A percentile compares a stretch with the other conserved stretches of the same genome.
These are phyloP conservation scores for Phytophthora agathidicida DNA, from an alignment of 352 stramenopile genomes.

Conservation along the genomic window DNA sequence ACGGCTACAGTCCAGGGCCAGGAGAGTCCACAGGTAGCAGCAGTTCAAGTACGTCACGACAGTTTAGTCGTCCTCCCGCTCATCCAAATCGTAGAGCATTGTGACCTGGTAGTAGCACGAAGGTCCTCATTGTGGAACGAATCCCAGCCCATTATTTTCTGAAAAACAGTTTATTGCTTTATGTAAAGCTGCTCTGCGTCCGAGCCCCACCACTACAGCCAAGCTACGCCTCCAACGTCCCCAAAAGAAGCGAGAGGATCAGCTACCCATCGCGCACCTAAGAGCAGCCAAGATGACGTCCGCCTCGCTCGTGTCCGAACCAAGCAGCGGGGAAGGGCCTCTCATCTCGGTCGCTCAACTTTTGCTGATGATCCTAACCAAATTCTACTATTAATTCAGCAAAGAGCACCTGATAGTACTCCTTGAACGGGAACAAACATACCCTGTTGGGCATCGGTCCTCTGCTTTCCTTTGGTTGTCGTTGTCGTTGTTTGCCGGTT, in stretches of 20 bases:
- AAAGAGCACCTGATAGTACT: conserved; percentile 86
- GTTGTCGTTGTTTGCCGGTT: conserved; percentile 19
- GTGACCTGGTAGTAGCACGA: conserved; percentile 19
- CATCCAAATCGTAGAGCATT: conserved; percentile 72
- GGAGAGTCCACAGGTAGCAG: conserved; percentile 19
- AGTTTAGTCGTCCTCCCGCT: conserved; percentile 53
- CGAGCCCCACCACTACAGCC: conserved; percentile 14
- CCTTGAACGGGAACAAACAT: conserved; percentile 87
- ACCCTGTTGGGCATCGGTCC: conserved; percentile 52
- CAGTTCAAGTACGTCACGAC: conserved; percentile 23
- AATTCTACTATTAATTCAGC: conserved; percentile 82
- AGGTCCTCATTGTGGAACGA: background rate
- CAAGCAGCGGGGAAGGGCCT: conserved; percentile 58
- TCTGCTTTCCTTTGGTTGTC: conserved; percentile 27
- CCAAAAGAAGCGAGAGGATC: conserved; percentile 22
- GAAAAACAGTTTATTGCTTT: conserved; percentile 36
- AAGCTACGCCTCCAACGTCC: conserved; percentile 19
- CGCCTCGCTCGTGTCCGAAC: conserved; percentile 35
- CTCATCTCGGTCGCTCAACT: conserved; percentile 51
- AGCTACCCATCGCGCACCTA: conserved; percentile 79
- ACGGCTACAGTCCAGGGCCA: conserved; percentile 34
- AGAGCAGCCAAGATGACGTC: conserved; percentile 61
- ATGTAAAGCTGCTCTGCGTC: conserved; percentile 36
- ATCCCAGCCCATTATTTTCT: conserved; percentile 16
- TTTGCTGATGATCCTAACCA: conserved; percentile 77